Percentiles rank a stretch among this genome's conserved stretches.
phyloP scores from a whole-genome alignment of 805 yeast genomes.

The Barnettozyma botsteinii region DNA sequence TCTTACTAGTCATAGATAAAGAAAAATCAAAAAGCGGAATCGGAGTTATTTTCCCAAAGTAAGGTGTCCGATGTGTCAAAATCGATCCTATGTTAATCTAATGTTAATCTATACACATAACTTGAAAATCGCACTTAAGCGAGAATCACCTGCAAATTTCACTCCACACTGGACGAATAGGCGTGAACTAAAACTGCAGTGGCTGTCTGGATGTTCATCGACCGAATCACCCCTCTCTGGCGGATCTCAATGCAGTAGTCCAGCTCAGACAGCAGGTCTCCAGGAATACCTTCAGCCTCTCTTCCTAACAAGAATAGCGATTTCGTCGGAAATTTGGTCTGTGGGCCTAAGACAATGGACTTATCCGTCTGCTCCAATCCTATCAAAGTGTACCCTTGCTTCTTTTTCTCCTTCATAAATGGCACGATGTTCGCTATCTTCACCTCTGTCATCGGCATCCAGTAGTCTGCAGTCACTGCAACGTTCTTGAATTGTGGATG shows the following conservation, averaged over 20 bases:
- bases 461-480: conserved; percentile 88
- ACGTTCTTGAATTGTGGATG: conserved; percentile 76
- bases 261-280: conserved; percentile 70
- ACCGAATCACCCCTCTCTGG: conserved; percentile 86
- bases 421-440: conserved; percentile 45
- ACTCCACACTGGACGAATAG: conserved; percentile 44
- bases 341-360: conserved; percentile 62
- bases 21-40: too few relatives aligned
- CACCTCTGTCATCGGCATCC: conserved; percentile 93
- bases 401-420: conserved; percentile 54
- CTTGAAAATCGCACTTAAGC: too few relatives aligned
- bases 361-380: conserved; percentile 93
- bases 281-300: conserved; percentile 90
- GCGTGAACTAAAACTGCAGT: conserved; percentile 93
- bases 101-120: too few relatives aligned
- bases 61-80: conserved; percentile 1
- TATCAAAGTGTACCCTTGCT: conserved; percentile 79
- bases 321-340: conserved; percentile 70
- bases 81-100: too few relatives aligned
- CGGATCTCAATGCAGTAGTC: conserved; percentile 88
- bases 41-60: too few relatives aligned
- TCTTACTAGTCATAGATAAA: too few relatives aligned
- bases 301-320: conserved; percentile 75
- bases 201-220: conserved; percentile 97
- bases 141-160: too few relatives aligned